phyloP scores from a whole-genome alignment of 2,329 filamentous ascomycete genomes.

The Cytospora schulzeri region DNA sequence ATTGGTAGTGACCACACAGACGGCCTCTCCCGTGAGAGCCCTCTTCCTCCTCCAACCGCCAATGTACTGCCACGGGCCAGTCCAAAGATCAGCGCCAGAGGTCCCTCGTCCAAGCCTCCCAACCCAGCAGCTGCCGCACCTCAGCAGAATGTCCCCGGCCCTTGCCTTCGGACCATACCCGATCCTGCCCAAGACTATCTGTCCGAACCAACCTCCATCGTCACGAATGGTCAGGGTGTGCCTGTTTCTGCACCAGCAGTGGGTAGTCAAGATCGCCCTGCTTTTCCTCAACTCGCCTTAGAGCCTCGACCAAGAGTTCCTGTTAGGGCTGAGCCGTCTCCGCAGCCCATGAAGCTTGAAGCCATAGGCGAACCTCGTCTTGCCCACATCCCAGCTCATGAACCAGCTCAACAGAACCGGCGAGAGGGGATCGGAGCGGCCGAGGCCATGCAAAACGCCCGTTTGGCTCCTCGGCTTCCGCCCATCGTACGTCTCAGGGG shows the following conservation, averaged over 20 bases:
- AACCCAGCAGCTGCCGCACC: not conserved
- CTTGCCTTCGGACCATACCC: too few species aligned
- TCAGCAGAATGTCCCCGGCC: not conserved
- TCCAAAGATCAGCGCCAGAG: not conserved
- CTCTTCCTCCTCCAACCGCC: not conserved
- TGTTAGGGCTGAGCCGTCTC: not conserved
- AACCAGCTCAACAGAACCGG: not conserved
- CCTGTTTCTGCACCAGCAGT: not conserved
- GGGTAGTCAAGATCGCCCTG: too few species aligned
- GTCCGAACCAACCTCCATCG: too few species aligned
- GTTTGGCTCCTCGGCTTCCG: not conserved
- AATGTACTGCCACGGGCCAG: not conserved
- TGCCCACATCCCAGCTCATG: not conserved
- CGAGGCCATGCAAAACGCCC: not conserved
- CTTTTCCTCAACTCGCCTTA: too few species aligned
- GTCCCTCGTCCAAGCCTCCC: not conserved
- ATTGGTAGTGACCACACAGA: too few species aligned
- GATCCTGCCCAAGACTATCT: too few species aligned
- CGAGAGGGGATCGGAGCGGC: too few species aligned
- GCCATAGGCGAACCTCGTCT: not conserved
- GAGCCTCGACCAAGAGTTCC: not conserved
- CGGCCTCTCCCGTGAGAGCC: too few species aligned
- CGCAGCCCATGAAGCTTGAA: not conserved
- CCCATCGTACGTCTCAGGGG: not conserved
- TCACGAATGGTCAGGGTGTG: too few species aligned